Evolutionary conservation across 1,139 yeast genomes (phyloP), one percentile per base, ranked within the genome.

Genomic region (Yamadazyma epiphylla): DNA sequence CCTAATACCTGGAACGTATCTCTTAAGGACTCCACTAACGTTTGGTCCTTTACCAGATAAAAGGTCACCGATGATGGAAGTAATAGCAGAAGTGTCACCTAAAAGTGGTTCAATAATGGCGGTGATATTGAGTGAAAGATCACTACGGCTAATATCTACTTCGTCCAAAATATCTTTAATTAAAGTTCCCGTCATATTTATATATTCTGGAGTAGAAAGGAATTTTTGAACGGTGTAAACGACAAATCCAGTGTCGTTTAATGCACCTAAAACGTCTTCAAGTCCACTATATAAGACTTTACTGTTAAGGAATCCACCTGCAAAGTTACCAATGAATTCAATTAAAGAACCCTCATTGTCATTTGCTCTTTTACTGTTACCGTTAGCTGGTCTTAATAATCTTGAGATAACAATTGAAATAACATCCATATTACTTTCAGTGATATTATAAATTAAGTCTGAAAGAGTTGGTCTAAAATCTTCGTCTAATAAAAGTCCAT

Each of bases 181-280:
- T 15, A 64, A 48, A 7, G 41, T 42, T 3, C 51, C 65, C 2
- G 70, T 63, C 60, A 65, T 48, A 41, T 64, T 62, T 19, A 60
- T 49, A 43, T 67, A 68, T 4, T 54, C 46, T 28, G 58, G 62
- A 35, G 58, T 51, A 8, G 65, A 56, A 27, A 68, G 39, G 39
- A 64, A 53, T 28, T 59, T 41, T 44, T 68, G 64, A 17, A 63
- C 46, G 5, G 58, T 50, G 42, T 65, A 62, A 14, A 61, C 64
- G n/a, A 58, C 58, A 31, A 68, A 49, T 7, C 67, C 70, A 6
- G 74, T 65, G 36, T 65, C 64, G 46, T 68, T 68, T 35, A 68
- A 57, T 4, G 72, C 67, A 28, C 51, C 48, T 26, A 62, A 45
- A 6, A 53, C 43, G 31, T 55, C 65, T 16, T 42, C 45, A 15